phyloP scores from a whole-genome alignment of 2,329 filamentous ascomycete genomes.

The Arachnopeziza araneosa region DNA sequence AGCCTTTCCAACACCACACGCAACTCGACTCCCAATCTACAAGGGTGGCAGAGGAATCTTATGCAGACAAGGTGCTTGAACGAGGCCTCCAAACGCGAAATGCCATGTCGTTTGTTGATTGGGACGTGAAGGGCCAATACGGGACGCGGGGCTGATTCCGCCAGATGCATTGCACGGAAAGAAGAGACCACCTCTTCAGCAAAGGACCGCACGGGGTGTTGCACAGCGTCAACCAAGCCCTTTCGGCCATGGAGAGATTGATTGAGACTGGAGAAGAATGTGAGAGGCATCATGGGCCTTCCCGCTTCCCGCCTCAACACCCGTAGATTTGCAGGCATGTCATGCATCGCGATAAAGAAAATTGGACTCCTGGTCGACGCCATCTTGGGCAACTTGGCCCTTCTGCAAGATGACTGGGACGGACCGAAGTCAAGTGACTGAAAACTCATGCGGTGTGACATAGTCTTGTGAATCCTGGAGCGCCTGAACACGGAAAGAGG shows the following conservation, averaged over 20 bases:
- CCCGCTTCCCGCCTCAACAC: conserved; percentile 9
- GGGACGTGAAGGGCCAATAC: conserved; percentile 9
- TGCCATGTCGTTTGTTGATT: conserved; percentile 17
- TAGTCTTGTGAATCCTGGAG: conserved; percentile 6
- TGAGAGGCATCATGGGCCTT: conserved; percentile 9
- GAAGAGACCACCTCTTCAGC: conserved; percentile 2
- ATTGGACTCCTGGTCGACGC: conserved; percentile 11
- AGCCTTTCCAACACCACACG: neutral
- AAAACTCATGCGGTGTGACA: conserved; percentile 47
- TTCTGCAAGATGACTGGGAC: conserved; percentile 28
- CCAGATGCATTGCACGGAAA: conserved; percentile 18
- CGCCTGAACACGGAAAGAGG: conserved; percentile 15
- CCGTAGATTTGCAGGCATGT: conserved; percentile 20
- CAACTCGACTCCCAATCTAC: conserved; percentile 2
- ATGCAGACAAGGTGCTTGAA: conserved; percentile 20
- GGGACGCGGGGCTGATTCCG: conserved; percentile 13
- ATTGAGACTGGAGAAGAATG: neutral
- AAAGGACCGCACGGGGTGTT: conserved; percentile 8
- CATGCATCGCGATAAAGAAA: conserved; percentile 27
- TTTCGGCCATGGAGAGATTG: neutral
- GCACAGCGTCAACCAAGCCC: conserved; percentile 14
- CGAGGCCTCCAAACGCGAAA: conserved; percentile 9
- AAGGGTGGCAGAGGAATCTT: conserved; percentile 21
- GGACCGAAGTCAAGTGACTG: conserved; percentile 51
- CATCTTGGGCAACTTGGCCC: conserved; percentile 16